Percentiles rank a stretch among this genome's conserved stretches.
phyloP scores from a whole-genome alignment of 495 filamentous ascomycete genomes.

The Hypoxylon rickii region DNA sequence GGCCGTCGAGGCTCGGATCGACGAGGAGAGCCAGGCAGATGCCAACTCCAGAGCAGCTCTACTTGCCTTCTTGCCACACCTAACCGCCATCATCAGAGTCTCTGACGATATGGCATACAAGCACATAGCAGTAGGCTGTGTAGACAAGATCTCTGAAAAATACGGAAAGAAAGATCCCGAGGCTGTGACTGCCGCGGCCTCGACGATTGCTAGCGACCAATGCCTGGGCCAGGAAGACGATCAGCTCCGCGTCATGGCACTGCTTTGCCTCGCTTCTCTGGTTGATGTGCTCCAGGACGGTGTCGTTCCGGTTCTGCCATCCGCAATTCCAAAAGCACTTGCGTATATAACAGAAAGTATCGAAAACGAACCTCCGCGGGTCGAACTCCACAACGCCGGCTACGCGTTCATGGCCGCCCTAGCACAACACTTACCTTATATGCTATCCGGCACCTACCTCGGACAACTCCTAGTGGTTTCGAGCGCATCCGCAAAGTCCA shows the following conservation, averaged over 20 bases:
- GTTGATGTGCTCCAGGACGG: constrained; percentile 83
- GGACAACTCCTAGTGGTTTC: constrained; percentile 70
- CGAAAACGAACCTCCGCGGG: constrained; percentile 53
- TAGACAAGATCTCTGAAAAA: constrained; percentile 86
- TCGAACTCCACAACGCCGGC: constrained; percentile 75
- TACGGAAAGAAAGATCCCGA: constrained; percentile 86
- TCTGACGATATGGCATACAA: constrained; percentile 73
- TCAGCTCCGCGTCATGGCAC: constrained; percentile 74
- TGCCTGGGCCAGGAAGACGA: constrained; percentile 75
- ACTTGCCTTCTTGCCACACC: constrained; percentile 75
- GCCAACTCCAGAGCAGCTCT: constrained; percentile 67
- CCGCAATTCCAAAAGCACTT: constrained; percentile 70
- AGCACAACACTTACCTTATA: constrained; percentile 81
- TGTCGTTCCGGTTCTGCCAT: constrained; percentile 80
- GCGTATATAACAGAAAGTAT: constrained; percentile 68
- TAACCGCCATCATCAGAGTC: constrained; percentile 73
- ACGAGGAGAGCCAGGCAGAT: constrained; percentile 68
- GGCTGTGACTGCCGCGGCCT: constrained; percentile 66
- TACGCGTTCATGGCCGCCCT: constrained; percentile 78
- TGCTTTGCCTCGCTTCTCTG: constrained; percentile 87
- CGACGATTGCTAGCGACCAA: constrained; percentile 72
- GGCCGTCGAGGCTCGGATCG: constrained; percentile 74
- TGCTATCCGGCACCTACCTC: constrained; percentile 75
- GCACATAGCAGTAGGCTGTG: constrained; percentile 79
- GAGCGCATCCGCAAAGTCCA: constrained; percentile 66